phyloP scores from a whole-genome alignment of 2,329 filamentous ascomycete genomes.

The Xylaria sp. region DNA sequence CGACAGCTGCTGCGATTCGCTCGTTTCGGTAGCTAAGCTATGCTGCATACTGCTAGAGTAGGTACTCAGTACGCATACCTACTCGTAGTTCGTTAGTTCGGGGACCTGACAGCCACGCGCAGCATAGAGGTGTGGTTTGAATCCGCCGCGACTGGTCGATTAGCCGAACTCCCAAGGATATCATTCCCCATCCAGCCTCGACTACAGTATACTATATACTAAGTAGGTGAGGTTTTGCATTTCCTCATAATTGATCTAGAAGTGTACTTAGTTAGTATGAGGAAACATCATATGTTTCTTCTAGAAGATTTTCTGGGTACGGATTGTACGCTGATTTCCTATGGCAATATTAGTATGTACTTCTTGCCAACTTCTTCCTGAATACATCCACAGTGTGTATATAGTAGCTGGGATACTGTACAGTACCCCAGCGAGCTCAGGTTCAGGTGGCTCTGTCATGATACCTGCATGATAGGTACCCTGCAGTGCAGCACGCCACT shows the following conservation, averaged over 20 bases:
- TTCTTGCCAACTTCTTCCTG: not conserved
- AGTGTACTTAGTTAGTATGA: not conserved
- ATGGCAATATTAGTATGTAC: no score
- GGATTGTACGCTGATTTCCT: not conserved
- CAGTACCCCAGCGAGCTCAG: constrained; percentile 20
- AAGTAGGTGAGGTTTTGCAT: not conserved
- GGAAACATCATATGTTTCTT: not conserved
- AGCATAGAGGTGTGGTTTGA: constrained; percentile 19
- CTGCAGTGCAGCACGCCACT: constrained; percentile 18
- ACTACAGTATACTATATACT: not conserved
- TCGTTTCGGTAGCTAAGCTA: constrained; percentile 17
- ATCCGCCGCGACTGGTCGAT: constrained; percentile 19
- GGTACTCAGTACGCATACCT: no score
- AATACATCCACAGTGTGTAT: not conserved
- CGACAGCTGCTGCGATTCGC: constrained; percentile 22
- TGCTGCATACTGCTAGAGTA: not conserved
- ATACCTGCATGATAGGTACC: constrained; percentile 2
- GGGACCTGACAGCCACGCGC: constrained; percentile 1
- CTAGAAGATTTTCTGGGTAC: no score
- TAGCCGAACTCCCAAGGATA: constrained; percentile 25
- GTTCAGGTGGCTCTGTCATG: constrained; percentile 16
- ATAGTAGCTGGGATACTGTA: not conserved
- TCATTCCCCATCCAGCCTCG: not conserved
- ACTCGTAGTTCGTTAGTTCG: constrained; percentile 9
- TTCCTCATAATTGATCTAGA: not conserved